phyloP scores from a whole-genome alignment of 2,329 filamentous ascomycete species.

The Fusarium redolens region DNA sequence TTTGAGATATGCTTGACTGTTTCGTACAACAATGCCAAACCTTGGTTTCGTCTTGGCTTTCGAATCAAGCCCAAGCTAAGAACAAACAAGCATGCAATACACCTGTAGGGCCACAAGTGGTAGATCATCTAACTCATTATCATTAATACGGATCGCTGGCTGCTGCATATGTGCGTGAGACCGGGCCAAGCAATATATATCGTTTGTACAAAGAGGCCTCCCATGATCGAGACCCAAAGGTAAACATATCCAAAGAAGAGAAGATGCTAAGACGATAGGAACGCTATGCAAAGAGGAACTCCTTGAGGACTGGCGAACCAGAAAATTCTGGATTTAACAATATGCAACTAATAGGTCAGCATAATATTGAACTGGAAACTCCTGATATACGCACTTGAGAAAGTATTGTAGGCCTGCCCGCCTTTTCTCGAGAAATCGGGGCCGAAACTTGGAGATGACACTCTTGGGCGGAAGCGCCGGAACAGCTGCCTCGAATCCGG shows the following conservation, averaged over 20 bases:
- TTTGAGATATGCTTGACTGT: background rate
- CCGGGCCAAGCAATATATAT: slow-evolving; percentile 27
- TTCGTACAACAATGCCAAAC: slow-evolving; percentile 1
- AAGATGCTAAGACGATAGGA: slow-evolving; percentile 20
- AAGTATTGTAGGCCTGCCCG: slow-evolving; percentile 90
- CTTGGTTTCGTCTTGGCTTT: slow-evolving; percentile 8
- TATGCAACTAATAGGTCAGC: slow-evolving; percentile 73
- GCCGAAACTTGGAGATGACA: slow-evolving; percentile 85
- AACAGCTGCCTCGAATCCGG: slow-evolving; percentile 84
- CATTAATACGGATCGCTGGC: slow-evolving; percentile 38
- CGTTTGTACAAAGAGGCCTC: slow-evolving; percentile 41
- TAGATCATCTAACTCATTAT: slow-evolving; percentile 44
- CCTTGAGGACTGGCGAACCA: slow-evolving; percentile 88
- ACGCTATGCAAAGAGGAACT: slow-evolving; percentile 79
- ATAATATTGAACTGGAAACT: background rate
- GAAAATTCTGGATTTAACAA: slow-evolving; percentile 94
- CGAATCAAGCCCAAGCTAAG: background rate
- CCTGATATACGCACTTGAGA: slow-evolving; percentile 75
- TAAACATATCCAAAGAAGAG: slow-evolving; percentile 39
- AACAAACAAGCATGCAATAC: background rate
- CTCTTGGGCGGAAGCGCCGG: slow-evolving; percentile 93
- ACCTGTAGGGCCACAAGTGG: background rate
- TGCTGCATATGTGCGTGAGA: slow-evolving; percentile 27
- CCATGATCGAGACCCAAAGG: slow-evolving; percentile 11
- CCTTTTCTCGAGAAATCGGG: slow-evolving; percentile 86